Evolutionary conservation across 257 asterid species (phyloP), one percentile per base, ranked within the genome.

Genomic region (Solanum pimpinellifolium): DNA sequence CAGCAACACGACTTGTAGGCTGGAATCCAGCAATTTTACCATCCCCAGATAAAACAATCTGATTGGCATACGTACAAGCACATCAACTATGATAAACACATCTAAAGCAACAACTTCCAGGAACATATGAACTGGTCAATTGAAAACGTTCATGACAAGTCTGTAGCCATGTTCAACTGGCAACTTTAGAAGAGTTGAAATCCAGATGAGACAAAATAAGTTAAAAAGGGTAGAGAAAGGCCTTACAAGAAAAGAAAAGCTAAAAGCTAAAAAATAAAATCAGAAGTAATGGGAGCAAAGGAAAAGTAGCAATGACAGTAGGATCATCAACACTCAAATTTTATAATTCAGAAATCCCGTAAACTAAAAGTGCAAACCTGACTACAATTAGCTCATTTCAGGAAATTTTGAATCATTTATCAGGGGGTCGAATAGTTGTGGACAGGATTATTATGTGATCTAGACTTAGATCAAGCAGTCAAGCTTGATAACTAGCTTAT

Each of bases 1-100:
- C 98, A 85, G 96, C 99, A 70, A 93, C 92, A 65, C 97, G 92
- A 86, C 92, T 95, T 11, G 97, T 92, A 41, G 98, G 98, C 89
- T 93, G 98, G 88, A 96, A 92, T 68, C 98, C 98, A 74, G 91
- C 84, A 78, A 96, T 89, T 15, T 86, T 90, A 86, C 98, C 91
- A 39, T 92, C 94, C 46, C 74, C 75, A 2, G 98, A 92, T 87
- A 95, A 83, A 74, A 94, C 92, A 62, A 95, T 96, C 98, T 96
- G 89, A 69, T 88, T 25, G 10, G 69, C 46, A 68, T 10, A 60
- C 56, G 80, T 31, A n/a, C 68, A 41, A 83, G 73, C 85, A 33
- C 83, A 77, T 78, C 59, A 59, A 33, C 29, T 21, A 77, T 35
- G 41, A 65, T 66, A 62, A 83, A 11, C 47, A 11, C 59, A 10